Evolutionary conservation across 2,329 filamentous ascomycete species (phyloP).

Genomic region (Fusarium aywerte): DNA sequence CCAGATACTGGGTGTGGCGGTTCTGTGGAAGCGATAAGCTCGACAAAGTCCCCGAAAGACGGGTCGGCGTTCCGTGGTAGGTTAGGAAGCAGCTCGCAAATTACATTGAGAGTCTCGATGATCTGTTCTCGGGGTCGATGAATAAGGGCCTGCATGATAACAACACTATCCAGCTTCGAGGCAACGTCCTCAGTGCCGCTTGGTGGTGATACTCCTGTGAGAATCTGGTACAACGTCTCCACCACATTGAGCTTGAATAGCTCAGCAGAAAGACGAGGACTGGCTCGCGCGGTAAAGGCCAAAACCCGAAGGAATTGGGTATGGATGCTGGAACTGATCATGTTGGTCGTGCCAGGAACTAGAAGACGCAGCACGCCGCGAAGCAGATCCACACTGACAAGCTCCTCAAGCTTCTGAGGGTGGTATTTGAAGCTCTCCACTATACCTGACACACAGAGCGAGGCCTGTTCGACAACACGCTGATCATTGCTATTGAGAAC

Average conservation of each 20-base stretch:
- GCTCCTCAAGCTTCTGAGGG: constrained; percentile 86
- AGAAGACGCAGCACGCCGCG: constrained; percentile 86
- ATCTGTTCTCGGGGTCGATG: constrained; percentile 96
- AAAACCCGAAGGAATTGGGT: constrained; percentile 95
- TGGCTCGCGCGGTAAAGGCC: constrained; percentile 89
- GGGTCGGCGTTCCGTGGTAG: constrained; percentile 68
- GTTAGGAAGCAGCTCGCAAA: constrained; percentile 90
- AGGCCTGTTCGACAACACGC: constrained; percentile 95
- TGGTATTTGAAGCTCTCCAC: constrained; percentile 97
- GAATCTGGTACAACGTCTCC: constrained; percentile 95
- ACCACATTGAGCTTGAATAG: constrained; percentile 97
- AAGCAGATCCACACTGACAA: constrained; percentile 89
- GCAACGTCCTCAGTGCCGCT: constrained; percentile 79
- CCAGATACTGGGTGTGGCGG: constrained; percentile 54
- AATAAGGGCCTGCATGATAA: constrained; percentile 98
- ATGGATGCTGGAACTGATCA: constrained; percentile 93
- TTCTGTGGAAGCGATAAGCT: constrained; percentile 54
- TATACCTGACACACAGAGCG: constrained; percentile 92
- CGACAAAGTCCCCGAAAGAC: constrained; percentile 56
- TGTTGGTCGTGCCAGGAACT: constrained; percentile 92
- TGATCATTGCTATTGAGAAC: constrained; percentile 94
- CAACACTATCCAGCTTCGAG: constrained; percentile 91
- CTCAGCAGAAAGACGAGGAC: constrained; percentile 86
- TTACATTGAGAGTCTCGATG: constrained; percentile 95
- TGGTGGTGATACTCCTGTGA: constrained; percentile 94